Conservation (phyloP, 163 green algal species). For the Scenedesmus sp. region DNA sequence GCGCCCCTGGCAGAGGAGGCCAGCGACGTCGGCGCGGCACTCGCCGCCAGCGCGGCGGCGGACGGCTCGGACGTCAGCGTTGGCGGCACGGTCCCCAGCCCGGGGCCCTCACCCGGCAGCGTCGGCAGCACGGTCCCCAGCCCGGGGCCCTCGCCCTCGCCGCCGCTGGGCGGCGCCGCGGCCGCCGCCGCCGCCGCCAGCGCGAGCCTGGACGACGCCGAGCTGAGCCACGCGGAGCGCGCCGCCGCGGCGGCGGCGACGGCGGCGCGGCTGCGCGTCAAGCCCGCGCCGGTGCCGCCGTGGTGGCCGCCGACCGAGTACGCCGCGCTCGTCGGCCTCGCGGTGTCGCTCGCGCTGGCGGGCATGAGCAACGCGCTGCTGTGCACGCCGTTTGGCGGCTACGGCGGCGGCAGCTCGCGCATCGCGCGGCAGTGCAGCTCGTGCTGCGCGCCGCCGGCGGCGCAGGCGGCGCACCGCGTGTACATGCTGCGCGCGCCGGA, state of each 20-base stretch:
- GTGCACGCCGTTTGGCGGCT: slow-evolving; percentile 34
- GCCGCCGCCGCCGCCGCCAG: neutral
- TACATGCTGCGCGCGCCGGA: slow-evolving; percentile 18
- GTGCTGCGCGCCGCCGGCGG: slow-evolving; percentile 19
- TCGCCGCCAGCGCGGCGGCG: no score
- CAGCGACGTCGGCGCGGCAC: no score
- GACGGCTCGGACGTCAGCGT: no score
- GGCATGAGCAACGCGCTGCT: slow-evolving; percentile 12
- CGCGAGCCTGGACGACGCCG: slow-evolving; percentile 32
- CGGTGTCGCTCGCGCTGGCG: neutral
- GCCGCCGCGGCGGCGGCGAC: neutral
- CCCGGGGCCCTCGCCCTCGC: no score
- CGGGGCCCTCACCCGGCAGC: no score
- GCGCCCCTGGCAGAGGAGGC: no score
- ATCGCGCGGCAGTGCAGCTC: slow-evolving; percentile 8
- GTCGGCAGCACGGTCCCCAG: no score
- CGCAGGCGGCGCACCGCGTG: slow-evolving; percentile 19
- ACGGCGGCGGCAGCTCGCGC: neutral
- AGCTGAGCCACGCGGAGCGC: neutral
- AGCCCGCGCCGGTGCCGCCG: neutral
- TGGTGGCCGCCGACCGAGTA: slow-evolving; percentile 37
- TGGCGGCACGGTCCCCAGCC: no score
- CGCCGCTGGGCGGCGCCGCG: no score
- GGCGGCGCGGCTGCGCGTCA: neutral
- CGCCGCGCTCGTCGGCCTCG: neutral